Percentiles rank a stretch among this genome's conserved stretches.
These are phyloP conservation scores for Phoma herbarum DNA, from an alignment of 2,329 filamentous ascomycete species.

Conservation along the genomic window DNA sequence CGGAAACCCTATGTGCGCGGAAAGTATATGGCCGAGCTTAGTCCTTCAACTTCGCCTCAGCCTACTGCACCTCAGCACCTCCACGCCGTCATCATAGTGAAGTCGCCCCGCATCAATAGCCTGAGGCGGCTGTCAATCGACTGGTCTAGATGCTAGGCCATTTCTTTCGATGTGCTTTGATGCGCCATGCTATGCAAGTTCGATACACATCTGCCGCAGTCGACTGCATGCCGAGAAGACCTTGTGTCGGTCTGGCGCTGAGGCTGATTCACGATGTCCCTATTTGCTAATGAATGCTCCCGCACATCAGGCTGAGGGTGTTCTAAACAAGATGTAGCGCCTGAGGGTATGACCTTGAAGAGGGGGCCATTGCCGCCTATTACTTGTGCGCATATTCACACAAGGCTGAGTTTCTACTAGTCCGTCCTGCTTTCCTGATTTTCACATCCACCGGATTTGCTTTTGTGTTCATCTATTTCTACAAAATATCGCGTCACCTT, in stretches of 20 bases:
- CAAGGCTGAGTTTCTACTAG: background rate
- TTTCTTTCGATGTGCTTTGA: background rate
- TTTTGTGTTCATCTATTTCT: background rate
- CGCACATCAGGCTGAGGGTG: background rate
- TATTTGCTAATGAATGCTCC: background rate
- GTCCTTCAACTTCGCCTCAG: background rate
- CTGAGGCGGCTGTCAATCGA: background rate
- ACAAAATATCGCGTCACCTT: background rate
- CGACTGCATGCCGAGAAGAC: background rate
- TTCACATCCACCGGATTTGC: background rate
- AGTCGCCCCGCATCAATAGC: background rate
- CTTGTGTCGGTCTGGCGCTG: background rate
- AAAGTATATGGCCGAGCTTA: too few relatives aligned
- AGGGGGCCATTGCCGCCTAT: background rate
- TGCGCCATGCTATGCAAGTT: background rate
- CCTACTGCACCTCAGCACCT: background rate
- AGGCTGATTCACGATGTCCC: background rate
- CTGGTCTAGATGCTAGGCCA: background rate
- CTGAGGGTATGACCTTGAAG: background rate
- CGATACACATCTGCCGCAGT: background rate
- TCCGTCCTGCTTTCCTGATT: background rate
- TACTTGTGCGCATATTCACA: background rate
- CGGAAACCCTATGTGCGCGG: too few relatives aligned
- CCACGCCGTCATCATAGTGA: background rate
- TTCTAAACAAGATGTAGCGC: background rate